A percentile compares a stretch with the other conserved stretches of the same genome.
These are phyloP conservation scores for Globisporangium nodosum DNA, from an alignment of 352 stramenopile species.

Conservation along the genomic window DNA sequence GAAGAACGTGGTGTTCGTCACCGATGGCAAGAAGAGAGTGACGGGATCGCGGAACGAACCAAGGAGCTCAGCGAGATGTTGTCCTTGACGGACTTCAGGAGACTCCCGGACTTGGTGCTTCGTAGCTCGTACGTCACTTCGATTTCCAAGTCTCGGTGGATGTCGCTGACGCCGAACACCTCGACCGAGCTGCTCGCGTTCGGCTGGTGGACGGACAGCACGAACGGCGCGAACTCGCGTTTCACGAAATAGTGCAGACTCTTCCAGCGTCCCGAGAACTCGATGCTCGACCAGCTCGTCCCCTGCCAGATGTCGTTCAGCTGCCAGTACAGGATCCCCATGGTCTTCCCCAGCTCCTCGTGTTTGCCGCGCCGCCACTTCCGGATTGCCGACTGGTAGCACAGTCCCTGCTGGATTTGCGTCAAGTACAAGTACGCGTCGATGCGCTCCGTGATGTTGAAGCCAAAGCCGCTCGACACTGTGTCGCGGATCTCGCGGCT, in stretches of 20 bases:
- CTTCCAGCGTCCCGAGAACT: constrained; percentile 78
- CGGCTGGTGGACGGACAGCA: constrained; percentile 38
- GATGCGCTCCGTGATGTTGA: constrained; percentile 39
- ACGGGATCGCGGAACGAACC: constrained; percentile 19
- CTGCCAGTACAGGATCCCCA: constrained; percentile 87
- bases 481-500: constrained; percentile 3
- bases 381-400: constrained; percentile 71
- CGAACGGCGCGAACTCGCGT: constrained; percentile 62
- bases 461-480: constrained; percentile 21
- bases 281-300: constrained; percentile 84
- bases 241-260: constrained; percentile 73
- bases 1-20: background rate
- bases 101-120: constrained; percentile 24
- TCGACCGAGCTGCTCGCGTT: constrained; percentile 18
- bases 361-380: constrained; percentile 68
- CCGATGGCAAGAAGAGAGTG: background rate
- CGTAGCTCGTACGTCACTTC: constrained; percentile 41
- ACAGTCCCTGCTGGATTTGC: constrained; percentile 73
- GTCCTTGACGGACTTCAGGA: constrained; percentile 37
- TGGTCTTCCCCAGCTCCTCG: constrained; percentile 39
- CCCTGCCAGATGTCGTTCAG: constrained; percentile 87
- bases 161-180: constrained; percentile 45
- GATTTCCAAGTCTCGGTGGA: constrained; percentile 25
- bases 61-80: constrained; percentile 21
- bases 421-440: constrained; percentile 67